Conservation (phyloP, 768 basidiomycete genomes). For the Clavaria fumosa region DNA sequence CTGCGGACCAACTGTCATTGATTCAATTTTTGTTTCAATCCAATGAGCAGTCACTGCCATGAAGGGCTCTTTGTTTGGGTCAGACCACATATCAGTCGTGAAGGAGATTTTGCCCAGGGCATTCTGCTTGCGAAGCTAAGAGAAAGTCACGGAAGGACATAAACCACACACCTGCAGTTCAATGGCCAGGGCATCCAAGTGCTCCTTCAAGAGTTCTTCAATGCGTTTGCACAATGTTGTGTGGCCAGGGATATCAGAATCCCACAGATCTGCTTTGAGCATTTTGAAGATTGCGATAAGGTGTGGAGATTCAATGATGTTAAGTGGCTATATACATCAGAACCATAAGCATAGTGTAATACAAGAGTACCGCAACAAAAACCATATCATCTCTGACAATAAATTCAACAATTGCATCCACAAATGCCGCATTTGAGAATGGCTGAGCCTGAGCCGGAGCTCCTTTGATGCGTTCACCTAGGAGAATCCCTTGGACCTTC, state of each 20-base stretch:
- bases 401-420: slow-evolving; percentile 2
- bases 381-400: slow-evolving; percentile 1
- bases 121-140: slow-evolving; percentile 10
- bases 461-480: too few species aligned
- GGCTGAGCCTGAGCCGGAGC: too few species aligned
- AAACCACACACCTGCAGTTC: slow-evolving; percentile 12
- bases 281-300: slow-evolving; percentile 12
- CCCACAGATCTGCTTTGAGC: slow-evolving; percentile 15
- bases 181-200: slow-evolving; percentile 11
- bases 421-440: neutral
- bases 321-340: slow-evolving; percentile 14
- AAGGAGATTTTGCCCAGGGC: slow-evolving; percentile 20
- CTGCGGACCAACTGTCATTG: slow-evolving; percentile 13
- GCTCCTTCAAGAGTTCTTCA: slow-evolving; percentile 13
- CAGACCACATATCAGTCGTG: slow-evolving; percentile 24
- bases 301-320: slow-evolving; percentile 14
- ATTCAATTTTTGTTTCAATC: slow-evolving; percentile 14
- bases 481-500: too few species aligned
- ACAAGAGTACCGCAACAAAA: too few species aligned
- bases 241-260: slow-evolving; percentile 19
- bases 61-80: slow-evolving; percentile 20
- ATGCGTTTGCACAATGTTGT: slow-evolving; percentile 14
- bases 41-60: slow-evolving; percentile 31
- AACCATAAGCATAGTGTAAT: too few species aligned
- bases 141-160: neutral